Evolutionary conservation across 1,284 basidiomycete species (phyloP).

Genomic region (Termitomyces sp.): DNA sequence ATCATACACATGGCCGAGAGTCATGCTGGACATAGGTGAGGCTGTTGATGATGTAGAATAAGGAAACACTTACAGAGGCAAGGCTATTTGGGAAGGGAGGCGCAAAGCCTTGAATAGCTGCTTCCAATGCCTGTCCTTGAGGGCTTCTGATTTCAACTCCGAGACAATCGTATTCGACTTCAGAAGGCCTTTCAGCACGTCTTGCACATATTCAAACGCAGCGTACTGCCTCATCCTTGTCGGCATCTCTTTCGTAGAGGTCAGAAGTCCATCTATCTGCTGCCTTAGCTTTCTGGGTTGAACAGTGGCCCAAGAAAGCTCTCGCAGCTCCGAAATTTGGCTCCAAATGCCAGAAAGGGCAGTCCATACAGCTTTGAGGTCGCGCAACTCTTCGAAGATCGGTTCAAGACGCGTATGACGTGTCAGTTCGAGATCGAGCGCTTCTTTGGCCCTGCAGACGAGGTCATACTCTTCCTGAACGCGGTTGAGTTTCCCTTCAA

Average conservation of each 20-base stretch:
- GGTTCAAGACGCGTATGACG: constrained; percentile 90
- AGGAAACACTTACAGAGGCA: constrained; percentile 52
- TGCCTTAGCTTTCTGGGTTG: constrained; percentile 94
- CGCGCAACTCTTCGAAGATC: constrained; percentile 91
- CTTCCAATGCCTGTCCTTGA: constrained; percentile 98
- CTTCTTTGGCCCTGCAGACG: constrained; percentile 94
- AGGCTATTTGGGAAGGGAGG: constrained; percentile 59
- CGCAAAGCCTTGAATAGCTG: constrained; percentile 92
- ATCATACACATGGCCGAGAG: constrained; percentile 95
- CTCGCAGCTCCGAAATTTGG: constrained; percentile 86
- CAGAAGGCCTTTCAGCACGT: constrained; percentile 78
- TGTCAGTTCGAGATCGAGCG: constrained; percentile 88
- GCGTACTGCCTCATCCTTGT: constrained; percentile 99
- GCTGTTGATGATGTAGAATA: not conserved
- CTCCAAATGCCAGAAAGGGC: constrained; percentile 97
- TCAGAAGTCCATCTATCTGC: constrained; percentile 84
- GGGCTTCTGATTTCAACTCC: constrained; percentile 94
- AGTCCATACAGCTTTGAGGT: constrained; percentile 98
- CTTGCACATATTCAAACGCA: constrained; percentile 98
- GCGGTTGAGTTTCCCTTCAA: constrained; percentile 85
- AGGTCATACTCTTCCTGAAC: constrained; percentile 93
- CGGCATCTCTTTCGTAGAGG: constrained; percentile 97
- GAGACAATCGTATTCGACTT: constrained; percentile 88
- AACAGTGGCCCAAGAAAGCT: constrained; percentile 88
- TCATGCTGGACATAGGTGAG: constrained; percentile 58